Evolutionary conservation across 352 stramenopile genomes (phyloP).

Genomic region (Aphanomyces euteiches): DNA sequence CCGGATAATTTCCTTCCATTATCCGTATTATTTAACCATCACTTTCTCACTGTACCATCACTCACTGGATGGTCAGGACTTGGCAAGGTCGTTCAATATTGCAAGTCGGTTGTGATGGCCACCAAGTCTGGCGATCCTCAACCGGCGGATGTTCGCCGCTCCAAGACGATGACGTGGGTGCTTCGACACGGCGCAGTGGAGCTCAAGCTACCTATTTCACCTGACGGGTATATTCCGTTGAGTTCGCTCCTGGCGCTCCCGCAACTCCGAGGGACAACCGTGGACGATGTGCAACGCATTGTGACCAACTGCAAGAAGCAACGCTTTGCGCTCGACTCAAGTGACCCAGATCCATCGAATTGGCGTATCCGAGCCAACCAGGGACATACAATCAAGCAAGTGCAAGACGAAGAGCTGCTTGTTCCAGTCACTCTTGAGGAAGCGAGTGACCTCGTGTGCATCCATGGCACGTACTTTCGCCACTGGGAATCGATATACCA

Average conservation of each 20-base stretch:
- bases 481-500: conserved; percentile 64
- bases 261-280: conserved; percentile 50
- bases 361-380: conserved; percentile 79
- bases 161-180: conserved; percentile 72
- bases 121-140: neutral
- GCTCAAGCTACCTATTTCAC: conserved; percentile 61
- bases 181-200: conserved; percentile 69
- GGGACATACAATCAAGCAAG: conserved; percentile 61
- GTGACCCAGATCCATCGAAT: conserved; percentile 40
- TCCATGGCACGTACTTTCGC: conserved; percentile 74
- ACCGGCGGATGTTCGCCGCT: conserved; percentile 47
- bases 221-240: conserved; percentile 64
- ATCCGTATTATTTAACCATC: neutral
- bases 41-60: neutral
- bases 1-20: neutral
- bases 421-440: conserved; percentile 44
- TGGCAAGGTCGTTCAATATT: too few relatives aligned
- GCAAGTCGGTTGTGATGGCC: too few relatives aligned
- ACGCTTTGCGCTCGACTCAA: conserved; percentile 59
- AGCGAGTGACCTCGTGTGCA: conserved; percentile 49
- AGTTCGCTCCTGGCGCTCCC: conserved; percentile 46
- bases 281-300: conserved; percentile 59
- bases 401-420: conserved; percentile 70
- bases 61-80: neutral
- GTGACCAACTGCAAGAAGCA: conserved; percentile 71